Conservation (phyloP, 176 grass and related monocot genomes). For the Coix lacrymajobi region DNA sequence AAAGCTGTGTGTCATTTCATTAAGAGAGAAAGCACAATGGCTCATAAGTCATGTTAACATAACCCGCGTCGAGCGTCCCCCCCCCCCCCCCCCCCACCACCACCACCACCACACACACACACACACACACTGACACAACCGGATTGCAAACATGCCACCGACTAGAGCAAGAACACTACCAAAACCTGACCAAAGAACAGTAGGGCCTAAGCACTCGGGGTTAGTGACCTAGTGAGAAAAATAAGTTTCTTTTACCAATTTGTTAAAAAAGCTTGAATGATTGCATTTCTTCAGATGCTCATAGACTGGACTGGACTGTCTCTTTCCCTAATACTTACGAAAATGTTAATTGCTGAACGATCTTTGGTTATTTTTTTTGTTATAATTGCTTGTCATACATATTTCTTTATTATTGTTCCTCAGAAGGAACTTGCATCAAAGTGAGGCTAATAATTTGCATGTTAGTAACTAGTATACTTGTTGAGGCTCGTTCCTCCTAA, state of each 20-base stretch:
- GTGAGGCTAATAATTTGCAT: neutral
- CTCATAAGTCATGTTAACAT: neutral
- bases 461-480: neutral
- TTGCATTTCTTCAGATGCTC: neutral
- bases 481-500: neutral
- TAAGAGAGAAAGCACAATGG: neutral
- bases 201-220: neutral
- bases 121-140: too few species aligned
- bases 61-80: neutral
- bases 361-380: neutral
- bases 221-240: neutral
- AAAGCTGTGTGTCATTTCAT: neutral
- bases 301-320: neutral
- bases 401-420: conserved; percentile 16
- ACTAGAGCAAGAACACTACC: neutral
- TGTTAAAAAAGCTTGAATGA: neutral
- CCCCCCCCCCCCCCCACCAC: too few species aligned
- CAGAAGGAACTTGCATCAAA: neutral
- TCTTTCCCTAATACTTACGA: neutral
- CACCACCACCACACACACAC: too few species aligned
- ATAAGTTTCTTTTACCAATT: neutral
- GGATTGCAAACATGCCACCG: neutral
- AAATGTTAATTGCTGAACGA: neutral
- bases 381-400: neutral
- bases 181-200: neutral